Evolutionary conservation across 257 asterid genomes (phyloP), one percentile per base, ranked within the genome.

Genomic region (Solanum pimpinellifolium): DNA sequence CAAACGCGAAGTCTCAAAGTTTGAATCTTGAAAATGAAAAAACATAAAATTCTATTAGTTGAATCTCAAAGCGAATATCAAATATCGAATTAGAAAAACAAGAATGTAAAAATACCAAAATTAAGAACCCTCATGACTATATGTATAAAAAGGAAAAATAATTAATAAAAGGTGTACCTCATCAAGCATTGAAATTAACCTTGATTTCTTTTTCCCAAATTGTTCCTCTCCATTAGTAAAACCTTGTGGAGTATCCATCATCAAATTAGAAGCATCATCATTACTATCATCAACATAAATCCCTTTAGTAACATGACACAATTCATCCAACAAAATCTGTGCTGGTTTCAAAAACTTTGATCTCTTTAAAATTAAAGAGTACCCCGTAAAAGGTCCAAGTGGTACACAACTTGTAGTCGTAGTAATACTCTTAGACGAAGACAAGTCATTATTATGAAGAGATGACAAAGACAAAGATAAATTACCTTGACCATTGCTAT

Each of bases 271-370:
- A 20, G 2, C 82, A 75, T 11, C 10, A 83, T 56, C 5, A 33
- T 33, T 33, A 33, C 5, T 33, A 33, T 33, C 10, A 83, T 56
- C 69, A 49, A 86, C 89, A 35, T 90, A 95, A 83, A 93, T 68
- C 35, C 92, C 98, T 35, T 91, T 89, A 20, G 95, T 94, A 77
- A 93, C 94, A 78, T 91, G 95, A 82, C 98, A 95, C 83, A 94
- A 91, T 92, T 97, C 98, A 73, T 93, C 98, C 93, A 97, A 65
- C 90, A 97, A 86, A 86, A 91, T 93, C 70, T 95, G 99, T 20
- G 99, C 97, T 9, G 98, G 98, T 84, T 92, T 93, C 95, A 95
- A 86, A 74, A 97, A 95, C 60, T 94, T 93, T 7, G 98, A 95
- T 14, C 98, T 97, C 85, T 91, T 94, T 87, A 97, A 29, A 10